These are phyloP conservation scores for Raffaelea deltoideospora DNA, from an alignment of 2,329 filamentous ascomycete species.

Conservation along the genomic window DNA sequence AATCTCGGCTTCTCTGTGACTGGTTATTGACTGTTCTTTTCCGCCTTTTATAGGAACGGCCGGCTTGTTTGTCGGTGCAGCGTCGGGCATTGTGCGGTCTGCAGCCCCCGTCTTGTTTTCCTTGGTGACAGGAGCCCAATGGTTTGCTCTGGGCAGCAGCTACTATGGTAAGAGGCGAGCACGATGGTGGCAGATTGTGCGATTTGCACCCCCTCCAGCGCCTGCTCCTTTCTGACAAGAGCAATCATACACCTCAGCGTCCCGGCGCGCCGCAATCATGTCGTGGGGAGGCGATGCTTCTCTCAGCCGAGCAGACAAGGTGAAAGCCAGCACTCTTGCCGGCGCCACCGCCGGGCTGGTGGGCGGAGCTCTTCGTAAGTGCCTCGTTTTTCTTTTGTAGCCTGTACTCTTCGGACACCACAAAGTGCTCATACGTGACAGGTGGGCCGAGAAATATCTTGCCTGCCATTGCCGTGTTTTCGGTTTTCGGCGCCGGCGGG, in stretches of 20 bases:
- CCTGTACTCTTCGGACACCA: background rate
- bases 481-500: slow-evolving; percentile 18
- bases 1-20: background rate
- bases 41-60: slow-evolving; percentile 30
- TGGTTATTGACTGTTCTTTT: too few species aligned
- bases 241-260: slow-evolving; percentile 20
- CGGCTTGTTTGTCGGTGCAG: slow-evolving; percentile 50
- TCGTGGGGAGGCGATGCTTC: slow-evolving; percentile 34
- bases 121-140: slow-evolving; percentile 59
- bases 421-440: slow-evolving; percentile 11
- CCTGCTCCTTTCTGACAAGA: background rate
- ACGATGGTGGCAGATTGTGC: background rate
- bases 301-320: slow-evolving; percentile 41
- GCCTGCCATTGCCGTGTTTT: slow-evolving; percentile 34
- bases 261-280: slow-evolving; percentile 30
- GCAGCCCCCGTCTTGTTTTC: slow-evolving; percentile 56
- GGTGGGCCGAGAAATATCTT: slow-evolving; percentile 38
- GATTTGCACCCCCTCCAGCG: too few species aligned
- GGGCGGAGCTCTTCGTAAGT: slow-evolving; percentile 39
- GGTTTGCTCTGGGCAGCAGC: slow-evolving; percentile 60
- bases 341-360: slow-evolving; percentile 53
- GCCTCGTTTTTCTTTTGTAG: background rate
- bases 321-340: slow-evolving; percentile 53
- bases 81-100: slow-evolving; percentile 56
- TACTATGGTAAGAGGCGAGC: slow-evolving; percentile 48